Evolutionary conservation across 2,329 filamentous ascomycete species (phyloP), one percentile per base, ranked within the genome.

Genomic region (Hypoxylon sp.): DNA sequence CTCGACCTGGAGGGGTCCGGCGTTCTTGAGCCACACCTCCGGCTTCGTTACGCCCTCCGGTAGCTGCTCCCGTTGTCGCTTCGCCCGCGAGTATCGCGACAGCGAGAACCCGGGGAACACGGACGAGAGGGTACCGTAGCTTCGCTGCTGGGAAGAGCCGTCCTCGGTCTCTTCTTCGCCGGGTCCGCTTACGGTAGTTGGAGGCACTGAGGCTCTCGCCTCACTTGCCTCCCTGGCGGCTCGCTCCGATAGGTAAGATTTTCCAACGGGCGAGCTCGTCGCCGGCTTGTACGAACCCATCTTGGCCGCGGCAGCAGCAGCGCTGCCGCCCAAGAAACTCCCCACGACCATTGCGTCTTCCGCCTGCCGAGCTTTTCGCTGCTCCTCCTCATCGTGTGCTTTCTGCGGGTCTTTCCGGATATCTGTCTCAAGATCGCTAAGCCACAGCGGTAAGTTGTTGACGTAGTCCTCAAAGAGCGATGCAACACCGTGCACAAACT

Each of bases 381-480:
- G 89, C 76, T 97, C 93, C 76, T 98, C 94, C 72, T 95, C 91
- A 68, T 96, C 91, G 75, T 97, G 97, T 0, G 94, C 94, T 66
- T 87, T 86, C 75, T 95, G 91, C 0, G 95, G 95, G 75, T 98
- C 94, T 75, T 92, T 93, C 70, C 94, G 90, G 74, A 99, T 99
- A 75, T 99, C 95, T 30, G 87, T 92, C 75, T 97, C 94, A 44
- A 98, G 84, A 66, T 97, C 91, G 72, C 90, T 90, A 32, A 98
- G 86, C 95, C 95, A 99, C 81, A 98, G 97, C 13, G 95, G 95
- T 73, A 98, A 89, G 66, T 88, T 94, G 79, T 98, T 98, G 77
- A 99, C 94, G 73, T 97, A 88, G 77, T 99, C 93, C 73, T 98
- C 95, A 70, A 98, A 98, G 1, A 99, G 84, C 39, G 90, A 89